Conservation (phyloP, 2,329 filamentous ascomycete species). For the Cercospora canescens region DNA sequence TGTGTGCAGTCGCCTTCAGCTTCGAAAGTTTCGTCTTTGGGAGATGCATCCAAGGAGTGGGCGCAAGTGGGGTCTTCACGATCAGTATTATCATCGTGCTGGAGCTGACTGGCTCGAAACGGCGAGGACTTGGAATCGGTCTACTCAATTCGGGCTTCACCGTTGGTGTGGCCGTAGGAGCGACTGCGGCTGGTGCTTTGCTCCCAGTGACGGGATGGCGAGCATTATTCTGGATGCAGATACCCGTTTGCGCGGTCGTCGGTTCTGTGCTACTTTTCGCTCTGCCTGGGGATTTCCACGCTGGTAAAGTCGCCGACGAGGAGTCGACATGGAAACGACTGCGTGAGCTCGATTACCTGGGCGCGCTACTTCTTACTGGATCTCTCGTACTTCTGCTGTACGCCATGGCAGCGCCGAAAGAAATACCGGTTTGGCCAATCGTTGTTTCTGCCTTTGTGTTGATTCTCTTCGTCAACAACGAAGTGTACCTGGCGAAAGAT, state of each 20-base stretch:
- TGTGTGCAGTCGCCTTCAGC: conserved; percentile 62
- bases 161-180: conserved; percentile 68
- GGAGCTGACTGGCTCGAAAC: conserved; percentile 67
- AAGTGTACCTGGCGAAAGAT: conserved; percentile 63
- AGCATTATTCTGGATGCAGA: conserved; percentile 71
- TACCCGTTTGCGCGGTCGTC: conserved; percentile 62
- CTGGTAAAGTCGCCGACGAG: conserved; percentile 23
- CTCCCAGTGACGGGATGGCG: conserved; percentile 69
- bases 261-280: conserved; percentile 64
- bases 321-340: conserved; percentile 52
- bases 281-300: conserved; percentile 55
- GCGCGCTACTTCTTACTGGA: conserved; percentile 62
- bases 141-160: conserved; percentile 73
- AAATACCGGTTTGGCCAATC: conserved; percentile 61
- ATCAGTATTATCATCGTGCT: conserved; percentile 74
- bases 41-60: conserved; percentile 66
- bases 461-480: conserved; percentile 59
- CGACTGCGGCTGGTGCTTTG: conserved; percentile 67
- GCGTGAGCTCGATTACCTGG: conserved; percentile 70
- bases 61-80: conserved; percentile 70
- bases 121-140: conserved; percentile 72
- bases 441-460: conserved; percentile 61
- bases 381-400: conserved; percentile 73
- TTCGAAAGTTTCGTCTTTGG: conserved; percentile 68
- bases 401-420: conserved; percentile 63